Base-by-base conservation (phyloP, 768 basidiomycete genomes). In the Melanogaster broomeanus region DNA sequence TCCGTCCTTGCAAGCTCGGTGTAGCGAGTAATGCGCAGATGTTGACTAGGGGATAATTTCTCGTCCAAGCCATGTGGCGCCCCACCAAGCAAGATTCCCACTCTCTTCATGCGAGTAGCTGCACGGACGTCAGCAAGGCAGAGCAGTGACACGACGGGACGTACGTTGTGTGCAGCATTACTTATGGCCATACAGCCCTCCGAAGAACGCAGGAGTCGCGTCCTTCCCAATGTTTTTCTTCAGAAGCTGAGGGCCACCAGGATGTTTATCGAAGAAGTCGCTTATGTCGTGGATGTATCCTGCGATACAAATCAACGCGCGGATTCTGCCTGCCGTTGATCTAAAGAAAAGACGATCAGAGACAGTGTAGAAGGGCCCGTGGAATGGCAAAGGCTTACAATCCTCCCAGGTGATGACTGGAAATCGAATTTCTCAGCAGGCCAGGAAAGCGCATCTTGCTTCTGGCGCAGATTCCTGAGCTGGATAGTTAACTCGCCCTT, bases 401-500 rank as follows among this genome's bases (percentile, higher is more conserved):
- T 82, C 83, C 42, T 92, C 88, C 90, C 91, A 93, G 47, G 75
- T 80, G 61, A 94, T 79, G 48, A 95, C 81, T 6, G 91, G 91
- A 96, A 73, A 52, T 91, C 86, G 53, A 79, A 80, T 53, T 72
- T 81, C 49, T 87, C 81, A 25, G 74, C 78, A 1, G 93, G 92
- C 91, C 92, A 95, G 10, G 70, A 65, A 40, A 96, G 76, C 16
- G 67, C 72, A 35, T 93, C 88, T 65, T 90, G 86, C 24, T 84
- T 84, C 64, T 81, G 78, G 52, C 86, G 80, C 25, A 95, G 78
- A 57, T 83, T 83, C 77, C 90, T 93, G 60, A 96, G 79, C 68
- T 93, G 81, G 88, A 96, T 90, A 21, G 93, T 93, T 45, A 93
- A 78, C 67, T 92, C 85, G 38, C 91, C 92, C 76, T 95, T 96